phyloP scores from a whole-genome alignment of 2,329 filamentous ascomycete species.

The Coniella vitis region DNA sequence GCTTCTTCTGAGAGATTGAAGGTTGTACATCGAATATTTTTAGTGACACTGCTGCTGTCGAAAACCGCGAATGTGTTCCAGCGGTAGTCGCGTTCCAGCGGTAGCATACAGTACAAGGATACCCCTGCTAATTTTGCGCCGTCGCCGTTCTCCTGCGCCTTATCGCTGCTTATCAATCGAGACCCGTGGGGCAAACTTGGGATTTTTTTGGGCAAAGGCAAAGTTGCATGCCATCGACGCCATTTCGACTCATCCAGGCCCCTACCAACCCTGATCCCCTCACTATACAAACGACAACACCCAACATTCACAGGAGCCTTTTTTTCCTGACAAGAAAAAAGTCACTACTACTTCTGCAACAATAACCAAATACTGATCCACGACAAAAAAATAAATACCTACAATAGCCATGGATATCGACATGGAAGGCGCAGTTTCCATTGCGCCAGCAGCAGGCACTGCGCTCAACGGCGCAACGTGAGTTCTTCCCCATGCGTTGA shows the following conservation, averaged over 20 bases:
- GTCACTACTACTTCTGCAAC: too few species aligned
- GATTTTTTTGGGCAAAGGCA: constrained; percentile 12
- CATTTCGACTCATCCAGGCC: neutral
- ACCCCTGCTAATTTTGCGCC: neutral
- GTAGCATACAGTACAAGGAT: too few species aligned
- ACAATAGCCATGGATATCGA: constrained; percentile 35
- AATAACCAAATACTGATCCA: too few species aligned
- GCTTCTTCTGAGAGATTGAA: too few species aligned
- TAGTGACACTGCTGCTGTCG: too few species aligned
- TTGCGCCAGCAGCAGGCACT: constrained; percentile 26
- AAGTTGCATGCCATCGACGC: neutral
- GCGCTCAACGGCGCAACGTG: constrained; percentile 32
- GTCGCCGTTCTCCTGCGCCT: neutral
- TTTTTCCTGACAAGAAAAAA: neutral
- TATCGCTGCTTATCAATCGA: constrained; percentile 18
- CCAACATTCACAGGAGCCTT: neutral
- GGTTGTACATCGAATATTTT: too few species aligned
- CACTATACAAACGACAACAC: neutral
- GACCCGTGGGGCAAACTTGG: constrained; percentile 12
- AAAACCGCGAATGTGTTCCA: too few species aligned
- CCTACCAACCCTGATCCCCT: neutral
- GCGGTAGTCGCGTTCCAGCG: too few species aligned
- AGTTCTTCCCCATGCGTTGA: constrained; percentile 18
- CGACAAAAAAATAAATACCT: too few species aligned
- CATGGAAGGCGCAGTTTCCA: constrained; percentile 36